Evolutionary conservation across 75 land plant species (phyloP).

Genomic region (Pinus taeda): DNA sequence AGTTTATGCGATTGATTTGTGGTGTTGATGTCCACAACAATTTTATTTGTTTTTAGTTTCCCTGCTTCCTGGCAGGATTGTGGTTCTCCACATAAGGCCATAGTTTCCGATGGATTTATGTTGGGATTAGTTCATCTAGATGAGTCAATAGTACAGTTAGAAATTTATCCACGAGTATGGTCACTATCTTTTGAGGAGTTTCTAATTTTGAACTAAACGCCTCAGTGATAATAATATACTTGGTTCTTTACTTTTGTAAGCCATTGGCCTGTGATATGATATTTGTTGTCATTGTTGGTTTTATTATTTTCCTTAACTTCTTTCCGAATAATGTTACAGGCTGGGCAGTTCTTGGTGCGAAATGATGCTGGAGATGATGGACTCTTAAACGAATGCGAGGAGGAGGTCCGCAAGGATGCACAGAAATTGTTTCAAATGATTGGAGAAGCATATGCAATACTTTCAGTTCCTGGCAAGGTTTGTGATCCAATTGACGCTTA

Average conservation of each 20-base stretch:
- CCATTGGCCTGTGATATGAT: neutral
- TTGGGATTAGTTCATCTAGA: slow-evolving; percentile 3
- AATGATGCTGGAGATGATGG: slow-evolving; percentile 69
- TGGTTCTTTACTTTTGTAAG: neutral
- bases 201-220: neutral
- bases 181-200: neutral
- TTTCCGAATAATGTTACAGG: slow-evolving; percentile 36
- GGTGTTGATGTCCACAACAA: neutral
- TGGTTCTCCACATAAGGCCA: neutral
- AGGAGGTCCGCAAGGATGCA: slow-evolving; percentile 75
- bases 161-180: too few relatives aligned
- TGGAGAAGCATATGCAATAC: slow-evolving; percentile 92
- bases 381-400: slow-evolving; percentile 65
- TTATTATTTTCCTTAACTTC: neutral
- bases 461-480: slow-evolving; percentile 90
- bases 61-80: neutral
- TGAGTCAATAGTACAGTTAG: neutral
- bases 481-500: neutral
- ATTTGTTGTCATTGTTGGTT: neutral
- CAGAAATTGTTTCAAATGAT: slow-evolving; percentile 92
- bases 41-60: neutral
- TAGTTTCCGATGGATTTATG: neutral
- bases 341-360: slow-evolving; percentile 77
- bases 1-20: neutral
- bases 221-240: neutral